These are phyloP conservation scores for Hypoxylon crocopeplum DNA, from an alignment of 495 filamentous ascomycete genomes.

Conservation along the genomic window DNA sequence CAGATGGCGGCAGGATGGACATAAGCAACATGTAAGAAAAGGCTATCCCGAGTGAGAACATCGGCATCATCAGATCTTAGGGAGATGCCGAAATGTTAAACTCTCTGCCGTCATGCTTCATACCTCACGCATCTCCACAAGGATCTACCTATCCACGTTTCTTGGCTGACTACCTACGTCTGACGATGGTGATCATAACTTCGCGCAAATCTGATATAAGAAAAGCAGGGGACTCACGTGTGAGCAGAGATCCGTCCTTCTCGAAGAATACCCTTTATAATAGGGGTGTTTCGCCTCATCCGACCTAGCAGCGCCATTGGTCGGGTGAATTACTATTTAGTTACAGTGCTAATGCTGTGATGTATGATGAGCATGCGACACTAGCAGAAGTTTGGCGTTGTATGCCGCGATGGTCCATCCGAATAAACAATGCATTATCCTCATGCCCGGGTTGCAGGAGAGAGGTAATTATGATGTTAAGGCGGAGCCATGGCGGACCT, in stretches of 20 bases:
- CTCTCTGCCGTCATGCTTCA: not conserved
- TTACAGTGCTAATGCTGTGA: not conserved
- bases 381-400: slow-evolving; percentile 13
- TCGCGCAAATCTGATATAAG: slow-evolving; percentile 1
- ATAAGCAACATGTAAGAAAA: not conserved
- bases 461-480: not conserved
- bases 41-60: no score
- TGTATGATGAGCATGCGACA: not conserved
- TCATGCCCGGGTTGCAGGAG: slow-evolving; percentile 10
- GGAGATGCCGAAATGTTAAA: not conserved
- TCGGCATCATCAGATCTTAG: no score
- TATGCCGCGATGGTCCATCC: slow-evolving; percentile 6
- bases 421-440: slow-evolving; percentile 18
- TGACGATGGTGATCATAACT: slow-evolving; percentile 19
- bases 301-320: slow-evolving; percentile 2
- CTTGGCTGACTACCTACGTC: slow-evolving; percentile 3
- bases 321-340: slow-evolving; percentile 14
- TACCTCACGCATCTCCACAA: slow-evolving; percentile 6
- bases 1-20: no score
- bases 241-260: slow-evolving; percentile 9
- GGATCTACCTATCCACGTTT: slow-evolving; percentile 21
- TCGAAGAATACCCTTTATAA: slow-evolving; percentile 16
- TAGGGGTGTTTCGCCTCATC: slow-evolving; percentile 18
- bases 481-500: not conserved
- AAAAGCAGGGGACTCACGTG: slow-evolving; percentile 19